Base-by-base conservation (phyloP, 805 yeast genomes). In the Myxozyma vanderwaltii region DNA sequence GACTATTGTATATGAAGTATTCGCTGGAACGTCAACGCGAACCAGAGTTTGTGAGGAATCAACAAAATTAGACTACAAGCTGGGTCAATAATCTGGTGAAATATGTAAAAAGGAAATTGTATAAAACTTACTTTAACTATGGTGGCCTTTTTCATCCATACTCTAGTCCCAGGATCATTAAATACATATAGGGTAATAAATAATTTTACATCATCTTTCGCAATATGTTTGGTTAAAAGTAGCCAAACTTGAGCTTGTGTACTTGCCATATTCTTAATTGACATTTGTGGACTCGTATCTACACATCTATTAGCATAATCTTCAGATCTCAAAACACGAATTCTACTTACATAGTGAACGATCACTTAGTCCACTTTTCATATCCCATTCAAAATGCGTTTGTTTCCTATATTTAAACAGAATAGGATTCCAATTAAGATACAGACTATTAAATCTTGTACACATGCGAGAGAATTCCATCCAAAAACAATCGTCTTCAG, bases 381-480 rank as follows among this genome's bases (percentile, higher is more conserved):
- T 6, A 36, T 61, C 49, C 55, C 57, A 60, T 5, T 24, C 51
- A 43, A 63, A 63, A 23, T 63, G 64, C 24, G 29, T 35, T 35
- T 61, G 58, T 31, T 39, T 17, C 40, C 35, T 35, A 33, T 44
- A 41, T 5, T 45, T 51, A 44, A 61, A 61, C 19, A 63, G 45
- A 6, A 29, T 4, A 15, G 83, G 79, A 58, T 82, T 76, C 92
- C 95, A 87, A 69, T 85, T 88, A 40, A 89, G 58, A 69, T 89
- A 89, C 1, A 88, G 59, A 3, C 77, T 77, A 12, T 75, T 72
- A 68, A 83, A 88, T 26, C 73, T 71, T 23, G 72, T 66, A 26
- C 70, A 68, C 1, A 79, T 59, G 4, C 74, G 73, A 3, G 64
- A 58, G 36, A 74, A 71, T 5, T 69, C 68, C 44, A 73, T 58